Percentiles rank a stretch among this genome's conserved stretches.
phyloP scores from a whole-genome alignment of 208 protist species.

The Phytomonas sp. region DNA sequence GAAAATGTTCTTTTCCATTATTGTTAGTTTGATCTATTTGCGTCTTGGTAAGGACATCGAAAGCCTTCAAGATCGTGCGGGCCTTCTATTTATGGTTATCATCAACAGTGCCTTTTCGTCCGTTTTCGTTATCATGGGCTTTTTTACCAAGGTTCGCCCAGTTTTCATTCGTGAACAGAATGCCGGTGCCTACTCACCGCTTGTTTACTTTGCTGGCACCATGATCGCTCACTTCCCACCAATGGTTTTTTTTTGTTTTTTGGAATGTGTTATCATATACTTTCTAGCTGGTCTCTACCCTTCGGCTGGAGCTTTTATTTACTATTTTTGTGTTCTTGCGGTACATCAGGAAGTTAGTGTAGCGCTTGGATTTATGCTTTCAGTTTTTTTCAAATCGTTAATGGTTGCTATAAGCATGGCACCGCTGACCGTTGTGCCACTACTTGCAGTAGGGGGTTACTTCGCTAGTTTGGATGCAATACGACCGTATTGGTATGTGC shows the following conservation, averaged over 20 bases:
- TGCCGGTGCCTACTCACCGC: constrained; percentile 53
- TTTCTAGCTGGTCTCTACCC: constrained; percentile 42
- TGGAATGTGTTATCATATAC: constrained; percentile 54
- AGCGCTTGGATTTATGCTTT: constrained; percentile 46
- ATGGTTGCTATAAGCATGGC: constrained; percentile 32
- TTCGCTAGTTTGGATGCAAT: constrained; percentile 47
- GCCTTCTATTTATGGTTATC: constrained; percentile 55
- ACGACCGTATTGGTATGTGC: constrained; percentile 72
- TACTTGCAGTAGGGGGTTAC: constrained; percentile 50
- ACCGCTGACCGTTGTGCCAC: constrained; percentile 56
- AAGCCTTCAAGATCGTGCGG: constrained; percentile 49
- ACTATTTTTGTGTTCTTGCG: constrained; percentile 37
- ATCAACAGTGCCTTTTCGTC: constrained; percentile 58
- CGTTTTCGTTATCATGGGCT: constrained; percentile 46
- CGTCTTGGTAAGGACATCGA: constrained; percentile 35
- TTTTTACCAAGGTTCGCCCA: constrained; percentile 31
- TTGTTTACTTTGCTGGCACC: constrained; percentile 39
- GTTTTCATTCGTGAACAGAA: constrained; percentile 73
- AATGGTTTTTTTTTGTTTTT: constrained; percentile 29
- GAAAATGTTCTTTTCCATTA: constrained; percentile 47
- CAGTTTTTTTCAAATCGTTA: constrained; percentile 21
- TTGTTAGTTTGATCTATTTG: constrained; percentile 71
- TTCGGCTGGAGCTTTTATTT: constrained; percentile 42
- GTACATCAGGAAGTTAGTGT: constrained; percentile 38
- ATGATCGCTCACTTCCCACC: constrained; percentile 44